Conservation (phyloP, 345 rosid genomes). For the Lepidium aucheri region DNA sequence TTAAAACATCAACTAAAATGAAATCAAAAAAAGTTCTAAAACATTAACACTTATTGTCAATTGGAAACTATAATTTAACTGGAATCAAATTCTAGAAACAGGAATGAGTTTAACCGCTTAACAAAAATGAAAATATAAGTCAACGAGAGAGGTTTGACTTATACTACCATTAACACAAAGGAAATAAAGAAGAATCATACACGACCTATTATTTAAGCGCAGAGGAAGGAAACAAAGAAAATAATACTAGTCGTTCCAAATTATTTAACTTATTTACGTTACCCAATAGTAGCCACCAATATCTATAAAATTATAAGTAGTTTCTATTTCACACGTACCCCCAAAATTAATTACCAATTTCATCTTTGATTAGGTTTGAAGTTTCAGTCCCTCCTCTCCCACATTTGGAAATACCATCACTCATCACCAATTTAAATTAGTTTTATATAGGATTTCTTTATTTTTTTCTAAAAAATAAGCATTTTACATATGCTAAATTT, state of each 20-base stretch:
- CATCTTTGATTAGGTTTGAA: constrained; percentile 19
- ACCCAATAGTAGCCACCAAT: not conserved
- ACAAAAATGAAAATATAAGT: not conserved
- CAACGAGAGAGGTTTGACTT: constrained; percentile 10
- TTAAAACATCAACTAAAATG: no score
- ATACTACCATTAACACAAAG: not conserved
- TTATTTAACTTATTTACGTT: not conserved
- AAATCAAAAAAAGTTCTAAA: no score
- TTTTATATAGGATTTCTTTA: not conserved
- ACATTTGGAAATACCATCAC: not conserved
- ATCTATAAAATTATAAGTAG: not conserved
- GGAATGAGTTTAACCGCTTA: no score
- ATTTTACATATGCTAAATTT: no score
- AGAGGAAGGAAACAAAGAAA: constrained; percentile 5
- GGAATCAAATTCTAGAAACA: no score
- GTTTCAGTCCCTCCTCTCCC: not conserved
- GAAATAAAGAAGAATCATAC: not conserved
- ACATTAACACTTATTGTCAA: no score
- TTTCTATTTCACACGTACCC: not conserved
- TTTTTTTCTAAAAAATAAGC: no score
- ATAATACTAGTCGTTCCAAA: constrained; percentile 1
- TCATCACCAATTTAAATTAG: not conserved
- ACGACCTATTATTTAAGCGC: no score
- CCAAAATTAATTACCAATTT: not conserved
- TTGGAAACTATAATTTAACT: no score